These are phyloP conservation scores for Boechera divaricarpa DNA, from an alignment of 345 rosid species.

Conservation along the genomic window DNA sequence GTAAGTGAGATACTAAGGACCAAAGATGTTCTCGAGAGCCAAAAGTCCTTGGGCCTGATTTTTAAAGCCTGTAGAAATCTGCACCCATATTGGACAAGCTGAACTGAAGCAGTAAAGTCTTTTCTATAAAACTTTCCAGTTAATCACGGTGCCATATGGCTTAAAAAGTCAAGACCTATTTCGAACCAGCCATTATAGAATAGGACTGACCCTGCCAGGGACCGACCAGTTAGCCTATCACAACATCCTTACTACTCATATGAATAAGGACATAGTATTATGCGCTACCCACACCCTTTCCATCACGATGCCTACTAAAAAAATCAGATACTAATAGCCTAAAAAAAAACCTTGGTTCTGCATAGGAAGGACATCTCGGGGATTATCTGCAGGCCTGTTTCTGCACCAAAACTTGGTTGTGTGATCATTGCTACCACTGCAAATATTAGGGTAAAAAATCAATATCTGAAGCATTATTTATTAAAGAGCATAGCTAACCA, in stretches of 20 bases:
- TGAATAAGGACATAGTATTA: constrained; percentile 14
- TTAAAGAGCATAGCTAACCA: constrained; percentile 18
- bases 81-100: not conserved
- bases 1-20: not conserved
- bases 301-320: not conserved
- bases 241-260: constrained; percentile 24
- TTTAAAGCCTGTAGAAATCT: not conserved
- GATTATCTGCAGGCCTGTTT: constrained; percentile 93
- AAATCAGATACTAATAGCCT: not conserved
- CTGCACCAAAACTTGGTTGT: constrained; percentile 98
- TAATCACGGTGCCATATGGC: constrained; percentile 8
- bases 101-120: constrained; percentile 1
- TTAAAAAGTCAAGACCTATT: not conserved
- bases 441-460: constrained; percentile 42
- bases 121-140: not conserved
- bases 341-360: constrained; percentile 72
- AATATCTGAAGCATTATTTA: constrained; percentile 24
- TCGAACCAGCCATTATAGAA: constrained; percentile 11
- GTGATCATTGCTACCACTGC: constrained; percentile 98
- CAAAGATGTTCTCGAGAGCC: not conserved
- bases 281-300: constrained; percentile 18
- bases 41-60: not conserved
- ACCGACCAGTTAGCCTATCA: constrained; percentile 8
- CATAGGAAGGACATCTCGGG: constrained; percentile 75
- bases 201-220: constrained; percentile 8